A percentile compares a stretch with the other conserved stretches of the same genome.
Evolutionary conservation across 129 eudicot genomes (phyloP).

Genomic region (Oenanthe sinensis): DNA sequence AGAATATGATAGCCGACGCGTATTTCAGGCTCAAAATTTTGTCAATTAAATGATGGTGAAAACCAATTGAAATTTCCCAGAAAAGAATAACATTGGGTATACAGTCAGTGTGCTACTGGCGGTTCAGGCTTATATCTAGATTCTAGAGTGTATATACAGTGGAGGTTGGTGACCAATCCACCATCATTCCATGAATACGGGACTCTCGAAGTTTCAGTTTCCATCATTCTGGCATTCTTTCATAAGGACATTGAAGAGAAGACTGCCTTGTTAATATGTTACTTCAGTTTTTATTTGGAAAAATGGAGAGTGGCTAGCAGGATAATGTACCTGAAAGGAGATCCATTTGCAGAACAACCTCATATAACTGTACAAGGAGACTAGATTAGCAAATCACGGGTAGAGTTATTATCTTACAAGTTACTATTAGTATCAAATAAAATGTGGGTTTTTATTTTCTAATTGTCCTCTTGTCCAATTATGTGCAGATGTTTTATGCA

Average conservation of each 20-base stretch:
- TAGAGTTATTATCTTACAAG: neutral
- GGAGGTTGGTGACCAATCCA: neutral
- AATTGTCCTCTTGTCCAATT: slow-evolving; percentile 2
- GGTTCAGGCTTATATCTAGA: neutral
- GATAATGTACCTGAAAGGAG: slow-evolving; percentile 11
- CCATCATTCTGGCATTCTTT: slow-evolving; percentile 2
- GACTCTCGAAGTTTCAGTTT: slow-evolving; percentile 3
- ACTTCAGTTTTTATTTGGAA: neutral
- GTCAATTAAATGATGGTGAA: neutral
- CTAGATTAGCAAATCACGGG: slow-evolving; percentile 6
- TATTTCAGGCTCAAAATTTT: slow-evolving; percentile 8
- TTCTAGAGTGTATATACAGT: neutral
- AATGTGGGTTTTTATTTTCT: neutral
- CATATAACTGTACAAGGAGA: slow-evolving; percentile 3
- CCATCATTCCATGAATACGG: neutral
- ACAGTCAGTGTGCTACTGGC: neutral
- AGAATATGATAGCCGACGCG: slow-evolving; percentile 13
- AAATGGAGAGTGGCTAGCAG: slow-evolving; percentile 5
- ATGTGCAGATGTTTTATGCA: slow-evolving; percentile 15
- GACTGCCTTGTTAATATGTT: slow-evolving; percentile 4
- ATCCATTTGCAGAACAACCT: slow-evolving; percentile 8
- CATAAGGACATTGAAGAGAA: neutral
- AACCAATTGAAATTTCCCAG: neutral
- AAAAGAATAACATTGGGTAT: neutral
- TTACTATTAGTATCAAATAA: neutral